Percentiles rank a stretch among this genome's conserved stretches.
phyloP scores from a whole-genome alignment of 306 rosid species.

The Dalbergia oliveri region DNA sequence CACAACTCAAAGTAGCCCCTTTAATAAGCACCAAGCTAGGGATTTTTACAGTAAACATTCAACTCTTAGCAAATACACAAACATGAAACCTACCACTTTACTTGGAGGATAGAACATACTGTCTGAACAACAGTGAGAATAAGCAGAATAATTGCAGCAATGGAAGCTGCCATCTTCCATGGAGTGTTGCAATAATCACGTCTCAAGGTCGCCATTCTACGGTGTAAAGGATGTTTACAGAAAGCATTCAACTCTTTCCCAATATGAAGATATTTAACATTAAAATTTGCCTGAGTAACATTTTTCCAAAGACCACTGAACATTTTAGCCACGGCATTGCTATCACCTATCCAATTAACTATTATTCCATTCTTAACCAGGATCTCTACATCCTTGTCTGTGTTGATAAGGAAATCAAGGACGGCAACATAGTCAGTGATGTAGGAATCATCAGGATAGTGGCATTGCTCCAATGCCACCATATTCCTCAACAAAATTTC shows the following conservation, averaged over 20 bases:
- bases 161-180: conserved; percentile 33
- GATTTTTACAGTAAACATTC: too few species aligned
- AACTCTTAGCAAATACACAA: too few species aligned
- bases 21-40: too few species aligned
- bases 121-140: background rate
- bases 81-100: too few species aligned
- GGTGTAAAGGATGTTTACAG: conserved; percentile 11
- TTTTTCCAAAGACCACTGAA: conserved; percentile 1
- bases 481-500: conserved; percentile 1
- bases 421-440: background rate
- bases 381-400: conserved; percentile 6
- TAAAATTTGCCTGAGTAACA: background rate
- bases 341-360: background rate
- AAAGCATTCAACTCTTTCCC: background rate
- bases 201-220: conserved; percentile 39
- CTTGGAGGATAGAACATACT: background rate
- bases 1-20: too few species aligned
- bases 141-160: background rate
- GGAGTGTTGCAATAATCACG: conserved; percentile 41
- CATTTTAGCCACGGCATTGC: background rate
- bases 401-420: conserved; percentile 13
- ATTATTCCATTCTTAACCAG: conserved; percentile 21
- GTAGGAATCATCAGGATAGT: background rate
- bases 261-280: background rate
- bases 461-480: conserved; percentile 26